Evolutionary conservation across 805 yeast species (phyloP).

Genomic region (Tanozyma kutaoensis): DNA sequence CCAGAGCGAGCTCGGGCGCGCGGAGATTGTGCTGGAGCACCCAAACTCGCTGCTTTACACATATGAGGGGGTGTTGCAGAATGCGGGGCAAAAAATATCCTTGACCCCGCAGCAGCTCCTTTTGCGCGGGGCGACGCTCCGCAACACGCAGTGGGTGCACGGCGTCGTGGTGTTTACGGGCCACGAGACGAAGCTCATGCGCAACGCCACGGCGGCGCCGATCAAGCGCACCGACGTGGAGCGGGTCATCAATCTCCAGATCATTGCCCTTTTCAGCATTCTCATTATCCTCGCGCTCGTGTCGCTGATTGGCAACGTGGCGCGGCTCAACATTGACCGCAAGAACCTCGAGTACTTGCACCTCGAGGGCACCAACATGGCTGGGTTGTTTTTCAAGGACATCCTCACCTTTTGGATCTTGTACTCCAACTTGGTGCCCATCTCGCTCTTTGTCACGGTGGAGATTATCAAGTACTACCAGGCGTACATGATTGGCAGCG

Average conservation of each 20-base stretch:
- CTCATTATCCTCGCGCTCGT: slow-evolving; percentile 63
- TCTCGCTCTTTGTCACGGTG: slow-evolving; percentile 89
- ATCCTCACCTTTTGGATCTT: slow-evolving; percentile 91
- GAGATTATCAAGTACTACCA: slow-evolving; percentile 93
- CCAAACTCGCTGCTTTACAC: slow-evolving; percentile 93
- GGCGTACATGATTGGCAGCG: slow-evolving; percentile 87
- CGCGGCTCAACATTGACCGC: slow-evolving; percentile 45
- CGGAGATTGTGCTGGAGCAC: slow-evolving; percentile 62
- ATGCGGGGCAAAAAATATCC: slow-evolving; percentile 37
- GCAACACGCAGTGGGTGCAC: slow-evolving; percentile 92
- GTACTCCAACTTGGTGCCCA: slow-evolving; percentile 95
- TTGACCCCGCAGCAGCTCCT: slow-evolving; percentile 84
- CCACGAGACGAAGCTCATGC: slow-evolving; percentile 94
- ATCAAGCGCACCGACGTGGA: slow-evolving; percentile 96
- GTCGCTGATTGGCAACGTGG: slow-evolving; percentile 81
- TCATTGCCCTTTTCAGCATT: slow-evolving; percentile 74
- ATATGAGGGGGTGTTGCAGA: slow-evolving; percentile 73
- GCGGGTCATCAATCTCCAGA: slow-evolving; percentile 85
- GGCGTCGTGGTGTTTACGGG: slow-evolving; percentile 95
- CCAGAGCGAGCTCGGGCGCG: slow-evolving; percentile 15
- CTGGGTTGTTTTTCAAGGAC: slow-evolving; percentile 69
- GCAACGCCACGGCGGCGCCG: slow-evolving; percentile 98
- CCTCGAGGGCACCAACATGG: slow-evolving; percentile 55
- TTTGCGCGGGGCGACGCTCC: slow-evolving; percentile 86
- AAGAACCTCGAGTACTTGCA: slow-evolving; percentile 48